Percentiles rank a stretch among this genome's conserved stretches.
These are phyloP conservation scores for Cetradonia linearis DNA, from an alignment of 495 filamentous ascomycete genomes.

Conservation along the genomic window DNA sequence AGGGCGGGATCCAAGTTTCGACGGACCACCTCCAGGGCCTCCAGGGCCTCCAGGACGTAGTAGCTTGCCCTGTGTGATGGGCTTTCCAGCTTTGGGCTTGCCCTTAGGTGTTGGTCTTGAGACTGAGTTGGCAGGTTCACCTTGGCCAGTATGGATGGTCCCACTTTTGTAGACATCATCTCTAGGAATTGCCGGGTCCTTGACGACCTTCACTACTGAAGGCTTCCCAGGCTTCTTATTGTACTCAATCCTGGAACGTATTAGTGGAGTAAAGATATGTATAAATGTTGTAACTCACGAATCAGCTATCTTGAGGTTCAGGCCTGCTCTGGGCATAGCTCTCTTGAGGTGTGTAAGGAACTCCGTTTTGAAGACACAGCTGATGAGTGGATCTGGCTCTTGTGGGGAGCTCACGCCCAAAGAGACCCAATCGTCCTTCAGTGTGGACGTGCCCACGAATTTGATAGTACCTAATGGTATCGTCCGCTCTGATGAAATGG, in stretches of 20 bases:
- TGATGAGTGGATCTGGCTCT: constrained; percentile 83
- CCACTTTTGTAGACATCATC: constrained; percentile 90
- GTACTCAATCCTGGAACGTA: constrained; percentile 63
- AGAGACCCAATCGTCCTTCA: constrained; percentile 95
- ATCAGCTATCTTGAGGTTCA: constrained; percentile 73
- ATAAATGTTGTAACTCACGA: constrained; percentile 33
- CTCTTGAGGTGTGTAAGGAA: constrained; percentile 82
- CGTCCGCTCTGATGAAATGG: constrained; percentile 69
- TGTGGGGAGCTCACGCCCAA: constrained; percentile 77
- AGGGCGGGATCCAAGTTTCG: constrained; percentile 50
- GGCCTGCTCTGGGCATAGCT: constrained; percentile 55
- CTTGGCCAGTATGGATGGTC: constrained; percentile 73
- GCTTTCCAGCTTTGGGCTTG: constrained; percentile 73
- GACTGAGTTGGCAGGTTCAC: constrained; percentile 72
- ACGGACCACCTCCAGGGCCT: constrained; percentile 69
- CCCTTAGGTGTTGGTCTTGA: constrained; percentile 77
- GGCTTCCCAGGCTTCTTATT: constrained; percentile 97
- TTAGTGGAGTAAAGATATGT: constrained; percentile 23
- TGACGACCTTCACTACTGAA: constrained; percentile 74
- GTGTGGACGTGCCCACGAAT: constrained; percentile 63
- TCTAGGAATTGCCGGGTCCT: constrained; percentile 61
- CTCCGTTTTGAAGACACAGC: constrained; percentile 93
- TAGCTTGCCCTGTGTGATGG: constrained; percentile 83
- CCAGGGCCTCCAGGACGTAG: constrained; percentile 82
- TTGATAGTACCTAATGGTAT: constrained; percentile 81